Base-by-base conservation (phyloP, 202 grass and related monocot species). In the Saccharum hybrid region DNA sequence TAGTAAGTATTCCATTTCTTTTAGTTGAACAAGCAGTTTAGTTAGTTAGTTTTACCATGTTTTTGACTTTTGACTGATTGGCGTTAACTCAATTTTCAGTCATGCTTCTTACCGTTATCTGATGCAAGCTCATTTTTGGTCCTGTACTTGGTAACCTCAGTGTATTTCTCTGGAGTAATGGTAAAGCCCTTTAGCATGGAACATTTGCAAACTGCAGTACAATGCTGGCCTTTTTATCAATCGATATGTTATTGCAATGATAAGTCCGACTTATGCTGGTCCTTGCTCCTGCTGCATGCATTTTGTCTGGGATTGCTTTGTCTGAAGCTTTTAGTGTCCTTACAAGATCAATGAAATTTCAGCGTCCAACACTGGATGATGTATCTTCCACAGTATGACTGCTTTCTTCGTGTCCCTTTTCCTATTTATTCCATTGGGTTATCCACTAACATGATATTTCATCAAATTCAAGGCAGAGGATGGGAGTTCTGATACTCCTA, bases 91-190 rank as follows among this genome's bases (percentile, higher is more conserved):
- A 22, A 59, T 79, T 76, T 83, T 75, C 93, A 99, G 97, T 86
- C 97, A 75, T 99, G 93, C 80, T 99, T 99, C 90, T 91, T 99
- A 76, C 91, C 97, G 57, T 89, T 99, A 34, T 99, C 97, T 85
- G 97, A 99, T 94, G 97, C 97, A 68, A 99, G 97, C 66, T 97
- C 93, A 21, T 99, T 99, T 76, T 66, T 92, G 81, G 89, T 99
- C 66, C 78, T 99, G 84, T 99, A 99, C 78, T 91, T 99, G 91
- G 90, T 96, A 59, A 99, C 93, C 18, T 91, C 97, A 74, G 97
- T 91, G 42, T 99, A 99, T 83, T 99, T 99, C 86, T 97, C 97
- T 91, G 97, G 97, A 89, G 97, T 99, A 76, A 99, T 99, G 97
- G 97, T 94, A 93, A 91, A 65, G 2, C 57, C 18, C 62, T 21